Evolutionary conservation across 2,329 filamentous ascomycete species (phyloP), one percentile per base, ranked within the genome.

Genomic region (Aspergillus brunneoviolaceus): DNA sequence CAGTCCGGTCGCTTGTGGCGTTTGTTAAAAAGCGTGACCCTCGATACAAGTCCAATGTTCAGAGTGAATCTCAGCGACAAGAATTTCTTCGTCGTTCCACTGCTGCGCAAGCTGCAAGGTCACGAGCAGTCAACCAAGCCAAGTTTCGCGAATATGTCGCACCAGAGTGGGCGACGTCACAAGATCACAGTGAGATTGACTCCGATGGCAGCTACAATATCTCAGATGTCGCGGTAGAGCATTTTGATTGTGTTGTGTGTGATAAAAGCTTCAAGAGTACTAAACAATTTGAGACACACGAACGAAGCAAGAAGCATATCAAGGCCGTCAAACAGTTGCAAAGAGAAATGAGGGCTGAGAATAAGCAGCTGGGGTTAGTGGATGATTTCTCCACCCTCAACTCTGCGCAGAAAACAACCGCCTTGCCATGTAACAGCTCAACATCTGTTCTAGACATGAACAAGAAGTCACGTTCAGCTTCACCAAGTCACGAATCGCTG

Each of bases 271-370:
- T 94, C 75, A 90, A 97, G 77, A 98, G 93, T 70, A 90, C 96
- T 72, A 92, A 92, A 65, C 94, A 98, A 71, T 92, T 90, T 62
- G 88, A 96, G 69, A 89, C 90, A 3, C 95, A 99, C 70, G 93
- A 97, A 78, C 92, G 89, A 78, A 98, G 94, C 81, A 99, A 96
- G 75, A 99, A 98, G 77, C 95, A 99, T 70, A 77, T 88, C 62
- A 98, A 96, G 73, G 89, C 92, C 2, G 84, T 97, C 6, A 88
- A 93, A 66, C 85, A 92, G 62, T 77, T 99, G 45, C 87, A 87
- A 69, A 84, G 86, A 69, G 88, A 95, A 73, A 96, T 99, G 92
- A 85, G 84, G 67, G 87, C 88, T 67, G 90, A 99, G 69, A 89
- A 93, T 68, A 80, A 81, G 51, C 81, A 87, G 52, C 74, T 66